Conservation (phyloP, 2,329 filamentous ascomycete species). For the Myriosclerotinia duriaeana region DNA sequence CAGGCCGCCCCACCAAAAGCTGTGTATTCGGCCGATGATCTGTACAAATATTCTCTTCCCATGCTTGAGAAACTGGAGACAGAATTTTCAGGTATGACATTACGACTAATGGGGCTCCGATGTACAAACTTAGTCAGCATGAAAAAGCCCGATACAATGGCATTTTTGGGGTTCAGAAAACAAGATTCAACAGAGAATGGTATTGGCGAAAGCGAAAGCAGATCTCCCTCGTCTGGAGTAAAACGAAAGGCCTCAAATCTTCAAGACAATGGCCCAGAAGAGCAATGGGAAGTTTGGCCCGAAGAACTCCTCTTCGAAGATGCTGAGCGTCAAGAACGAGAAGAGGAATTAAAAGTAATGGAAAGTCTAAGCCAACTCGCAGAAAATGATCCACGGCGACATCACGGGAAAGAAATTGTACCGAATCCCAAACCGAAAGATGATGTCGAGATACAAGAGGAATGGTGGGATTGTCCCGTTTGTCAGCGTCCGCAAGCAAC, state of each 20-base stretch:
- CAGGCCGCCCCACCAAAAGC: slow-evolving; percentile 75
- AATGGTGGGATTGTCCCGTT: slow-evolving; percentile 84
- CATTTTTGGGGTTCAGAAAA: slow-evolving; percentile 71
- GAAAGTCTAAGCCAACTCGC: slow-evolving; percentile 57
- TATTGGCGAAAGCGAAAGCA: slow-evolving; percentile 26
- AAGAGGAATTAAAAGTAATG: slow-evolving; percentile 60
- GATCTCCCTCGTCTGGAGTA: slow-evolving; percentile 24
- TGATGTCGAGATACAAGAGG: slow-evolving; percentile 39
- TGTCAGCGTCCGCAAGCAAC: slow-evolving; percentile 74
- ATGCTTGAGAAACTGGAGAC: slow-evolving; percentile 83
- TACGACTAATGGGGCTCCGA: slow-evolving; percentile 84
- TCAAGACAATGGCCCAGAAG: slow-evolving; percentile 44
- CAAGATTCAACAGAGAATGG: slow-evolving; percentile 32
- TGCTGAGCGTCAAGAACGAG: slow-evolving; percentile 57
- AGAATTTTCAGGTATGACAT: slow-evolving; percentile 73
- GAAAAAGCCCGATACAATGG: slow-evolving; percentile 72
- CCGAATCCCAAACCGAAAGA: slow-evolving; percentile 45
- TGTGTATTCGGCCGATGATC: slow-evolving; percentile 70
- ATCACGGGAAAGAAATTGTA: slow-evolving; percentile 54
- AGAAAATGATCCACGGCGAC: slow-evolving; percentile 39
- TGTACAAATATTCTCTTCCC: slow-evolving; percentile 78
- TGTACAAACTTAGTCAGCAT: slow-evolving; percentile 85
- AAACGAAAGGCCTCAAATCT: slow-evolving; percentile 44
- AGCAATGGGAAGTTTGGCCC: slow-evolving; percentile 66
- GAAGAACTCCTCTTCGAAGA: slow-evolving; percentile 62